Percentiles rank a stretch among this genome's conserved stretches.
Conservation (phyloP, 176 grass and related monocot genomes). For the Aegilops sharonensis region DNA sequence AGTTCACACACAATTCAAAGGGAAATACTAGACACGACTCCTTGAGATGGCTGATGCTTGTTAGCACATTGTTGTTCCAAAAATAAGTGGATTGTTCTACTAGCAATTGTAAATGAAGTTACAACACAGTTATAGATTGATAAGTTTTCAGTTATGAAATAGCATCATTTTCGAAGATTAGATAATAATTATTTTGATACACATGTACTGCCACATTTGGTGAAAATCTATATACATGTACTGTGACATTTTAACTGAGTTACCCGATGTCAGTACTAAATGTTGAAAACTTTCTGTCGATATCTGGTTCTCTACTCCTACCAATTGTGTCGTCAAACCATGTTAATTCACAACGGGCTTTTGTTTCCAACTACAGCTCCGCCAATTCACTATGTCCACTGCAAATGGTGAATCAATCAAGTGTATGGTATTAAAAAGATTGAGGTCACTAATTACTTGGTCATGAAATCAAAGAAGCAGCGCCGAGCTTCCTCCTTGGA, state of each 20-base stretch:
- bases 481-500: not conserved
- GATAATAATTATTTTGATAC: not conserved
- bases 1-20: not conserved
- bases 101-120: not conserved
- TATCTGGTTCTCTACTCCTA: not conserved
- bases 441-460: slow-evolving; percentile 18
- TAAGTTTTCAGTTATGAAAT: not conserved
- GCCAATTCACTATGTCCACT: not conserved
- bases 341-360: not conserved
- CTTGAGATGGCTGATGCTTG: not conserved
- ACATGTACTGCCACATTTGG: not conserved
- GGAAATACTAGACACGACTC: not conserved
- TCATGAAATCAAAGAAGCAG: slow-evolving; percentile 42
- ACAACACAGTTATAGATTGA: not conserved
- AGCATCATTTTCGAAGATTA: not conserved
- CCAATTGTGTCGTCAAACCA: not conserved
- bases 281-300: not conserved
- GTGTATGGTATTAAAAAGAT: not conserved
- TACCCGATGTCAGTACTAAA: not conserved
- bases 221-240: not conserved
- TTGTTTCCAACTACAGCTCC: not conserved
- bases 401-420: not conserved
- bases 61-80: not conserved
- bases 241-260: not conserved
- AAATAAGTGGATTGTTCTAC: not conserved